Evolutionary conservation across 2,329 filamentous ascomycete species (phyloP).

Genomic region (Lasiodiplodia sp.): DNA sequence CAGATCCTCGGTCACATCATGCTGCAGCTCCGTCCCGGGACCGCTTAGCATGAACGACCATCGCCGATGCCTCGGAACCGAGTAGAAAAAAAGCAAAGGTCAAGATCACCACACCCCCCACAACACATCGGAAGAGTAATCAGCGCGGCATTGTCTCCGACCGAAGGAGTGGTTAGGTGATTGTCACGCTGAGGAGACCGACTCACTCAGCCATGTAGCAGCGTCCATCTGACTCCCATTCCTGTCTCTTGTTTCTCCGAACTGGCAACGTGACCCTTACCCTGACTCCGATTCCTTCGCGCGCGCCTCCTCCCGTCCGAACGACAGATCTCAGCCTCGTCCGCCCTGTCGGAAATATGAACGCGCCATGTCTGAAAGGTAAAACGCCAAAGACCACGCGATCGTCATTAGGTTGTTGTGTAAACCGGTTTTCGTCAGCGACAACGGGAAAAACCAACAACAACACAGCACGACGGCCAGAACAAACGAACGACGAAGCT

Average conservation of each 20-base stretch:
- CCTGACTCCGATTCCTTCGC: not conserved
- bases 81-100: not conserved
- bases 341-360: not conserved
- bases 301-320: not conserved
- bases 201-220: not conserved
- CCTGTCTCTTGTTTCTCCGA: not conserved
- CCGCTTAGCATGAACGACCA: not conserved
- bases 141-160: not conserved
- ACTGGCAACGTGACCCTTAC: too few species aligned
- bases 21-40: not conserved
- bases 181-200: not conserved
- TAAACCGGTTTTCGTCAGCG: not conserved
- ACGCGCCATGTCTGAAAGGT: not conserved
- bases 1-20: not conserved
- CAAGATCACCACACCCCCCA: not conserved
- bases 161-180: not conserved
- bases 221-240: not conserved
- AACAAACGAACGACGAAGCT: not conserved
- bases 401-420: not conserved
- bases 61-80: not conserved
- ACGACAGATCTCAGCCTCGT: not conserved
- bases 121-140: not conserved
- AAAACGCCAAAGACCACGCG: not conserved
- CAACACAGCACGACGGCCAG: not conserved
- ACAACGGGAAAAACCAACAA: not conserved